Conservation (phyloP, 257 asterid genomes). For the Misopates orontium region DNA sequence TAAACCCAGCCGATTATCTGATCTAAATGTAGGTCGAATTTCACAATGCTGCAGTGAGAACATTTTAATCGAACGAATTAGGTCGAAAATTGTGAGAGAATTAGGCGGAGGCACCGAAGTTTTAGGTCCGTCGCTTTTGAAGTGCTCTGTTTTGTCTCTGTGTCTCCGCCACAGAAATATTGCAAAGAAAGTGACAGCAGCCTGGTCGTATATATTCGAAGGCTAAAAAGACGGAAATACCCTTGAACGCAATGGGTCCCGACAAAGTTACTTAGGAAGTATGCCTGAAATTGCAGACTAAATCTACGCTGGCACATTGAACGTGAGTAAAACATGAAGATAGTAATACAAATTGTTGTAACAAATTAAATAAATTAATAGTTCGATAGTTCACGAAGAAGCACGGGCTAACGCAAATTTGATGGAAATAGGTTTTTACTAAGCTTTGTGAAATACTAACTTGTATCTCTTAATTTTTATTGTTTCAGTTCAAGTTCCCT, state of each 20-base stretch:
- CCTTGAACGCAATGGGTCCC: conserved; percentile 13
- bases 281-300: too few relatives aligned
- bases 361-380: neutral
- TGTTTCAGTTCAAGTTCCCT: neutral
- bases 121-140: conserved; percentile 27
- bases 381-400: too few relatives aligned
- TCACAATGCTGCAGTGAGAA: conserved; percentile 47
- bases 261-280: too few relatives aligned
- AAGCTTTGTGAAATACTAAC: neutral
- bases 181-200: conserved; percentile 18
- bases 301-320: too few relatives aligned
- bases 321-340: too few relatives aligned
- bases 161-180: conserved; percentile 35
- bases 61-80: conserved; percentile 34
- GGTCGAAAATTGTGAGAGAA: neutral
- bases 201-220: neutral
- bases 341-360: neutral
- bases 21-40: conserved; percentile 42
- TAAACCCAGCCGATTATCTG: conserved; percentile 29
- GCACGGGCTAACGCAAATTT: too few relatives aligned
- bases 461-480: neutral
- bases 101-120: conserved; percentile 44
- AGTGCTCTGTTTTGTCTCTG: conserved; percentile 26
- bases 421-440: neutral
- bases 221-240: conserved; percentile 24